Evolutionary conservation across 495 filamentous ascomycete species (phyloP), one percentile per base, ranked within the genome.

Genomic region (Lophiostoma macrostomum): DNA sequence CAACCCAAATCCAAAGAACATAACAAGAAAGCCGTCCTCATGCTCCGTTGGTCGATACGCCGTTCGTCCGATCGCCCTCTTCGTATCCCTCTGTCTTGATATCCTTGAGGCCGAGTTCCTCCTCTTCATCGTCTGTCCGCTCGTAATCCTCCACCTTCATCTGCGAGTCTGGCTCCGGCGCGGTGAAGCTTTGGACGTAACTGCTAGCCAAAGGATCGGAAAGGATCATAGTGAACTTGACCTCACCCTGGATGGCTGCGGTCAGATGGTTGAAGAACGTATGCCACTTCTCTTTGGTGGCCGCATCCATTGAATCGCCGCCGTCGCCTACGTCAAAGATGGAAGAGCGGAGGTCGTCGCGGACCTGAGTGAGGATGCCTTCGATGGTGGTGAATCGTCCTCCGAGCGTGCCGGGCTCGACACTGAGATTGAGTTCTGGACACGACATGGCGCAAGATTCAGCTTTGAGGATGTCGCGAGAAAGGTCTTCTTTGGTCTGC

Each of bases 361-460:
- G 82, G 46, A 98, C 83, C 68, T 97, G 90, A 0, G 88, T 91
- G n/a, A 97, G 76, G 18, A 96, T 79, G 55, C 93, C 93, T 70
- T 97, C 94, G 16, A 97, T 81, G 4, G 94, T 98, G 8, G 93
- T 97, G 74, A 98, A 98, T 32, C 91, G 83, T n/a, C 91, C 91
- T 55, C 93, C 93, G 4, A 97, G 79, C 0, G 91, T 96, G 34
- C 93, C 93, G 0, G 91, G 87, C 64, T 90, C 84, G 19, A 96
- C 88, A 27, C 78, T 78, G 19, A 98, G 79, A 54, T 82, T 80
- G 52, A 96, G 82, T 63, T 97, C 90, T 1, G 90, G 86, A 63
- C 88, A 91, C 61, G 80, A 75, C 41, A 99, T 74, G 4, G 81
- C 79, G 64, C 91, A 96, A 29, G 86, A 91, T 70, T 97, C 93